Evolutionary conservation across 2,329 filamentous ascomycete genomes (phyloP).

Genomic region (Domatiomyces catenatus): DNA sequence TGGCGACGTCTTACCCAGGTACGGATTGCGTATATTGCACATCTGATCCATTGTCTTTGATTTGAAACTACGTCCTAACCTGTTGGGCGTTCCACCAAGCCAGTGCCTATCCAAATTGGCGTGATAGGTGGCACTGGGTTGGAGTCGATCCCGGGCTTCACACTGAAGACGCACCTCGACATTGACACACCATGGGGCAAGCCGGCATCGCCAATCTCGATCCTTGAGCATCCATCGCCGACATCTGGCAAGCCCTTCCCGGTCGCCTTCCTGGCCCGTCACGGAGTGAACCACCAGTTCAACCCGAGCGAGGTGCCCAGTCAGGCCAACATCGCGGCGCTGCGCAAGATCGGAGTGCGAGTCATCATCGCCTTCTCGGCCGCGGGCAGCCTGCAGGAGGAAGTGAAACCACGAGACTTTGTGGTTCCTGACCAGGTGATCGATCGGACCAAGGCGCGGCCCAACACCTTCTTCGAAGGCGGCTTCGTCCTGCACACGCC

Average conservation of each 20-base stretch:
- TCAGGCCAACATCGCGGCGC: slow-evolving; percentile 94
- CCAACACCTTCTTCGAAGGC: slow-evolving; percentile 75
- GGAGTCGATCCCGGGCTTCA: slow-evolving; percentile 71
- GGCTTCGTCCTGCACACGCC: slow-evolving; percentile 88
- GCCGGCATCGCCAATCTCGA: slow-evolving; percentile 62
- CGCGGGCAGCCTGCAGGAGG: slow-evolving; percentile 80
- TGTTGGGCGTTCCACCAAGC: background rate
- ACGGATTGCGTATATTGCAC: background rate
- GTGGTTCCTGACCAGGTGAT: slow-evolving; percentile 93
- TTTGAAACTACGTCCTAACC: background rate
- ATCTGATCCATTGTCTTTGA: background rate
- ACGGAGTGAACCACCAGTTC: slow-evolving; percentile 74
- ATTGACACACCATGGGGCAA: slow-evolving; percentile 75
- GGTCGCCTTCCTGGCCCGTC: slow-evolving; percentile 84
- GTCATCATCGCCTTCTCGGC: slow-evolving; percentile 89
- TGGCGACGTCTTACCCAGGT: background rate
- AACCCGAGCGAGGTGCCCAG: slow-evolving; percentile 90
- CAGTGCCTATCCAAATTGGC: slow-evolving; percentile 63
- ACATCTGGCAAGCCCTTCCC: slow-evolving; percentile 45
- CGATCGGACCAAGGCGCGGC: slow-evolving; percentile 89
- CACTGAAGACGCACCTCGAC: slow-evolving; percentile 62
- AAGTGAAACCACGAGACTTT: slow-evolving; percentile 91
- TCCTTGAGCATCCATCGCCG: slow-evolving; percentile 71
- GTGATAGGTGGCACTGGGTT: slow-evolving; percentile 91
- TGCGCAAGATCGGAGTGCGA: slow-evolving; percentile 76